phyloP scores from a whole-genome alignment of 2,329 filamentous ascomycete genomes.

The Onygena corvina region DNA sequence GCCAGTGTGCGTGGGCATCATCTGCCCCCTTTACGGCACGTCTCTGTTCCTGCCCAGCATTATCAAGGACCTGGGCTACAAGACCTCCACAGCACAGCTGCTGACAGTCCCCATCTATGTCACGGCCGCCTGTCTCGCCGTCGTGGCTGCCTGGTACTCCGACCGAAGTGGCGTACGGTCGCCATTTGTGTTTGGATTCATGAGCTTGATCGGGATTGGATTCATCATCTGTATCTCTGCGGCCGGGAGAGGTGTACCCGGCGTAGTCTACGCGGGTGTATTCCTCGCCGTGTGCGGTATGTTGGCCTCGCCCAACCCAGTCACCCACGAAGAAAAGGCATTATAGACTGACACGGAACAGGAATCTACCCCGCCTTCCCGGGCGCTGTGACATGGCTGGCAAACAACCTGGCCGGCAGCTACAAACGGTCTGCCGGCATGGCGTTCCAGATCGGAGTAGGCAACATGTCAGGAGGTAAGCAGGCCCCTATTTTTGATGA shows the following conservation, averaged over 20 bases:
- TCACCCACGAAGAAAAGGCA: neutral
- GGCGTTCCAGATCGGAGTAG: conserved; percentile 52
- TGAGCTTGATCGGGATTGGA: conserved; percentile 45
- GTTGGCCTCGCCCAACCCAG: conserved; percentile 2
- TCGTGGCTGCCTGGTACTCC: conserved; percentile 43
- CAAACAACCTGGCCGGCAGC: conserved; percentile 47
- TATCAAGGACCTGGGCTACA: conserved; percentile 33
- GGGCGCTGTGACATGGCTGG: conserved; percentile 44
- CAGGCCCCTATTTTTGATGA: neutral
- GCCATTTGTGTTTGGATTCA: conserved; percentile 46
- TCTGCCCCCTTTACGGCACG: conserved; percentile 33
- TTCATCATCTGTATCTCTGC: conserved; percentile 41
- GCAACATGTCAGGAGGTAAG: conserved; percentile 38
- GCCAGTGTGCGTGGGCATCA: conserved; percentile 33
- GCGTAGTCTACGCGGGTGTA: conserved; percentile 38
- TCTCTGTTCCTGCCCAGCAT: conserved; percentile 33
- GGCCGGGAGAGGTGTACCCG: conserved; percentile 26
- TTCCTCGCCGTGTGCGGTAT: conserved; percentile 37
- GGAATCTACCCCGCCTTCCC: conserved; percentile 38
- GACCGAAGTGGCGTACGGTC: conserved; percentile 42
- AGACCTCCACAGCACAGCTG: conserved; percentile 29
- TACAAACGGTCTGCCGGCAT: conserved; percentile 48
- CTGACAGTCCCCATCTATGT: conserved; percentile 34
- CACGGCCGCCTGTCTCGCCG: conserved; percentile 28
- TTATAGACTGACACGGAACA: conserved; percentile 13